Evolutionary conservation across 306 rosid species (phyloP).

Genomic region (Lathyrus sativus): DNA sequence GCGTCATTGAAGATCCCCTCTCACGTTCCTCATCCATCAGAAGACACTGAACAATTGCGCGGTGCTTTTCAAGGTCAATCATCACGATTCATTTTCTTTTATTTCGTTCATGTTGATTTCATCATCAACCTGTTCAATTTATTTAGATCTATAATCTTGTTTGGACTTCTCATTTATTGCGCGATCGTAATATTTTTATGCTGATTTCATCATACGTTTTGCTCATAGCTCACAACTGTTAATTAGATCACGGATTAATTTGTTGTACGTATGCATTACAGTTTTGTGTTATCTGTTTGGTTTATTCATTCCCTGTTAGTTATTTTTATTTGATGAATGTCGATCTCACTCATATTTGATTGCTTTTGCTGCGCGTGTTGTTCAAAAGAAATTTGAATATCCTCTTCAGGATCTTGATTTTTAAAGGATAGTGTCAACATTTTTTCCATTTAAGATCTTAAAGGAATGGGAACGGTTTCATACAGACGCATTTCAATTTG

Average conservation of each 20-base stretch:
- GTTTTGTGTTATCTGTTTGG: not conserved
- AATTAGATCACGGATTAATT: not conserved
- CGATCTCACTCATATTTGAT: too few species aligned
- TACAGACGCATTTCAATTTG: not conserved
- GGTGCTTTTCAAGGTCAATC: constrained; percentile 78
- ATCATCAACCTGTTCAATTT: constrained; percentile 26
- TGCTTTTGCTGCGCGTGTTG: not conserved
- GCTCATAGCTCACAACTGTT: constrained; percentile 7
- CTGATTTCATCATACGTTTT: not conserved
- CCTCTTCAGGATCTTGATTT: constrained; percentile 1
- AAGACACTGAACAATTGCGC: constrained; percentile 79
- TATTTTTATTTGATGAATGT: not conserved
- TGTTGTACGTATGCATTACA: not conserved
- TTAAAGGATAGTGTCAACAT: not conserved
- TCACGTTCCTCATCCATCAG: constrained; percentile 66
- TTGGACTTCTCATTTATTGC: not conserved
- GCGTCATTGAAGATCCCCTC: constrained; percentile 65
- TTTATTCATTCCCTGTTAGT: not conserved
- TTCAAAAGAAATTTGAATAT: not conserved
- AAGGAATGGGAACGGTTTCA: not conserved
- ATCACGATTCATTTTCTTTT: not conserved
- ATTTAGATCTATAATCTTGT: constrained; percentile 15
- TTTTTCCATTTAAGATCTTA: too few species aligned
- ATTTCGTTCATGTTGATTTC: not conserved
- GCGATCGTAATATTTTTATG: constrained; percentile 14